Percentiles rank a stretch among this genome's conserved stretches.
phyloP scores from a whole-genome alignment of 352 stramenopile genomes.

The Globisporangium mamillatum region DNA sequence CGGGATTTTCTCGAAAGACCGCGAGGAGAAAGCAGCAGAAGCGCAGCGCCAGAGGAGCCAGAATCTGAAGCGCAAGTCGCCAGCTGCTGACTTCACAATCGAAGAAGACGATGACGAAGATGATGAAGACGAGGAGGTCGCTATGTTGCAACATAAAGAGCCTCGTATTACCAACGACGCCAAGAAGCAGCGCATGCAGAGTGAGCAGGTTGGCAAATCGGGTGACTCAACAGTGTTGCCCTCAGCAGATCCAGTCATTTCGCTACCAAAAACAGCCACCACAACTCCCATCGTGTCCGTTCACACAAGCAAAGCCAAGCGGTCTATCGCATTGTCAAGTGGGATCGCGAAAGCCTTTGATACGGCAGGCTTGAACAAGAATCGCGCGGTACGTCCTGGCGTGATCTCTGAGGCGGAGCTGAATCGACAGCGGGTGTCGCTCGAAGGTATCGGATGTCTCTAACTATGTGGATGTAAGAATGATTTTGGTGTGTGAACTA shows the following conservation, averaged over 20 bases:
- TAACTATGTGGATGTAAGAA: not conserved
- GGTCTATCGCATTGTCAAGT: not conserved
- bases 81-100: conserved; percentile 26
- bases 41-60: not conserved
- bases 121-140: not conserved
- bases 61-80: conserved; percentile 21
- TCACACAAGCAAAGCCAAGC: conserved; percentile 6
- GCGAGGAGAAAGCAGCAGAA: conserved; percentile 8
- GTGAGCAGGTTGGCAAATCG: not conserved
- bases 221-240: not conserved
- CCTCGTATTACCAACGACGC: not conserved
- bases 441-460: conserved; percentile 24
- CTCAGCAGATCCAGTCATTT: not conserved
- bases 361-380: not conserved
- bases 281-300: not conserved
- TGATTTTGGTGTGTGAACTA: not conserved
- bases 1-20: conserved; percentile 47
- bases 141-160: not conserved
- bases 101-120: conserved; percentile 27
- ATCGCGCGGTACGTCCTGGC: conserved; percentile 27
- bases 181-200: conserved; percentile 10
- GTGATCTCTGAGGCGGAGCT: conserved; percentile 64
- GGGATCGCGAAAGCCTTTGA: conserved; percentile 27
- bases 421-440: conserved; percentile 30
- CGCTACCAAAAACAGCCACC: not conserved